Base-by-base conservation (phyloP, 331 rosid species). In the Quercus tomentella region DNA sequence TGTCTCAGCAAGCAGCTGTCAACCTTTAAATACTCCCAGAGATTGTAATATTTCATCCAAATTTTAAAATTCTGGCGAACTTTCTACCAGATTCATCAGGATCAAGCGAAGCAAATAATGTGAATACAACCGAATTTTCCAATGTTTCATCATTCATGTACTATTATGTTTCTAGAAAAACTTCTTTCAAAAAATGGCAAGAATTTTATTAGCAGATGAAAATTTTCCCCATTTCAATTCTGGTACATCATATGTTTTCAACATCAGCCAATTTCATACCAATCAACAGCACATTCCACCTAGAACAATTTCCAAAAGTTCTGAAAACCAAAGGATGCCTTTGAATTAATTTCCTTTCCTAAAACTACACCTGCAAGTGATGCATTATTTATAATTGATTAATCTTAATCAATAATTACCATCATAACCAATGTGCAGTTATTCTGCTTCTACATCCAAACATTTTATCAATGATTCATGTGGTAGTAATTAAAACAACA, bases 401-500 rank as follows among this genome's bases (percentile, higher is more conserved):
- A 23, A 26, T 26, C 31, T 22, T 14, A 60, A 3, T 60, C 23
- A 58, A 18, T 58, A 21, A 67, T 67, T 67, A 26, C 15, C 45
- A 15, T n/a, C 72, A 28, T 67, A 67, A 31, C 14, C 51, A 67
- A 16, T 5, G 23, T 35, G 22, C 72, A 31, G 3, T 55, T 72
- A 41, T 41, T 37, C 10, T 5, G 20, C 28, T 52, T 35, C 10
- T 51, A 70, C 21, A 54, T 31, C 25, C 25, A 9, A 66, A 7
- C 31, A 41, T 67, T 80, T 80, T 65, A 31, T 62, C 70, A 60
- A 76, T 73, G 77, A 41, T 55, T 75, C 79, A 54, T 57, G 3
- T 31, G 45, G 72, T 71, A 76, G 72, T 74, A 70, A 74, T 80
- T 65, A 77, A 71, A 74, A 25, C 28, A 28, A 35, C 21, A 80